Evolutionary conservation across 306 rosid species (phyloP), one percentile per base, ranked within the genome.

Genomic region (Abrus pulchellus): DNA sequence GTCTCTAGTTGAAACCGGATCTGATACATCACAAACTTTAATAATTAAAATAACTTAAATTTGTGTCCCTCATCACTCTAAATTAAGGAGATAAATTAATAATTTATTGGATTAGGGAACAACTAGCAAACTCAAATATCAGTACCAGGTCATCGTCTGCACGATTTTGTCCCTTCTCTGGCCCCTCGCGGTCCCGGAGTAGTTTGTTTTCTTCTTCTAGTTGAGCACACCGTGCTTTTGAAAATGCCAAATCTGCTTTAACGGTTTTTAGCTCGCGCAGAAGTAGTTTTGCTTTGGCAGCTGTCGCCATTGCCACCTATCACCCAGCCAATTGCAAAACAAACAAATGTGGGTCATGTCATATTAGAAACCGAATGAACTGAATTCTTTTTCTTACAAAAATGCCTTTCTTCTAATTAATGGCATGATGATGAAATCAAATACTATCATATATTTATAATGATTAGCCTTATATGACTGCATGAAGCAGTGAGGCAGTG

Each of bases 291-390:
- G 99, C 99, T 87, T 95, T 95, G 28, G 98, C 98, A 67, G 98
- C 97, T 0, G 99, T 91, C 41, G 98, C 99, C 99, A 95, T 93
- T 59, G 97, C 97, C 76, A 95, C 98, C 98, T 94, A 84, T 29
- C 69, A 61, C 28, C 53, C 79, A 68, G 20, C 52, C 20, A 20
- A 20, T 20, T 20, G 20, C 62, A 77, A 77, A 40, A 34, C n/a
- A 43, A 66, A 60, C 29, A 34, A 82, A 36, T 1, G 38, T 0
- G 14, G 41, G 47, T 56, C 68, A 40, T 45, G 68, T 55, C 73
- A 38, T 62, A 50, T 4, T 27, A 36, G 40, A 72, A 9, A 61
- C 43, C 50, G 10, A 55, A 56, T 71, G 36, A 28, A 55, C 27
- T 7, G 11, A 20, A 20, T 20, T 20, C 20, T 20, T 20, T 20